Base-by-base conservation (phyloP, 495 filamentous ascomycete genomes). In the Hamigera avellanea region DNA sequence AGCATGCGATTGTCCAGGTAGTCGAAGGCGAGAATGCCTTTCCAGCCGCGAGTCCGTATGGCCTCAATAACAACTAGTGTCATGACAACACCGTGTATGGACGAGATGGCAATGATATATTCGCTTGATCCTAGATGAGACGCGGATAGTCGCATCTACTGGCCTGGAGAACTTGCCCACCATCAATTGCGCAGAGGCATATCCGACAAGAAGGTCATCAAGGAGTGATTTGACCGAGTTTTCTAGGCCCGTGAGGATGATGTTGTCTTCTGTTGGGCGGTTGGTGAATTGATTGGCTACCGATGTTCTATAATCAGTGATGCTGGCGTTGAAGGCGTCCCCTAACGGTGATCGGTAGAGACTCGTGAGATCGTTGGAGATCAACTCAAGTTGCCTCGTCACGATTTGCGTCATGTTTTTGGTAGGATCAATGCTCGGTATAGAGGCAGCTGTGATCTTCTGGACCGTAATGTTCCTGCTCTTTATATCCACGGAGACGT, bases 201-300 rank as follows among this genome's bases (percentile, higher is more conserved):
- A 60, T 0, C 40, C 49, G 12, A 50, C 39, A 2, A 63, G 42
- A 25, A 51, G 57, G 19, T 62, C 52, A 35, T 65, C 61, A 3
- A 51, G 30, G 35, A 60, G 46, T 0, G 57, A 52, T 0, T 33
- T 42, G 13, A 63, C 19, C 2, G 52, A 45, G 14, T 63, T 54
- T n/a, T 41, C 43, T 6, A 65, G 31, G 18, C 52, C 59, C 4
- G 37, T 44, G 25, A 61, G 40, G 1, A 45, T 46, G 10, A 49
- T 44, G n/a, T 53, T 45, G 1, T 23, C 25, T 16, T 47, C 40
- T 3, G 44, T 19, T 5, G 46, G 33, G 0, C 19, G 28, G 6
- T 27, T 38, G 8, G 35, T 9, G 9, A 23, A 9, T 23, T 37
- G 23, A 13, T 35, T 33, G 26, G 29, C 26, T n/a, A 33, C 18